These are phyloP conservation scores for Penstemon eatonii DNA, from an alignment of 257 asterid species.

Conservation along the genomic window DNA sequence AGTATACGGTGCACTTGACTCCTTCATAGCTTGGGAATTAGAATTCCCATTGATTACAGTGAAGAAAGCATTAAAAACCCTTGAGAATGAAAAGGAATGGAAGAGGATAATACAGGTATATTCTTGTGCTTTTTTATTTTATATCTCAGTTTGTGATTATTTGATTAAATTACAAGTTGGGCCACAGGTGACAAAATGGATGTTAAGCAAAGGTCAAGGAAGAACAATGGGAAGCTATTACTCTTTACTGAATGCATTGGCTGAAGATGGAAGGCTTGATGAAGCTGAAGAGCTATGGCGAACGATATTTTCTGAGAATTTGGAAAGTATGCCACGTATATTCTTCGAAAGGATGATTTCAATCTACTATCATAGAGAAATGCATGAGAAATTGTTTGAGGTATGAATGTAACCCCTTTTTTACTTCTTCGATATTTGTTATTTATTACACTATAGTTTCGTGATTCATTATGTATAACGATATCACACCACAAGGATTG, in stretches of 20 bases:
- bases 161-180: constrained; percentile 12
- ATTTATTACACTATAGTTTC: neutral
- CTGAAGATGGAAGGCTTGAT: constrained; percentile 85
- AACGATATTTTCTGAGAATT: constrained; percentile 64
- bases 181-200: constrained; percentile 83
- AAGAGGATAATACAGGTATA: constrained; percentile 85
- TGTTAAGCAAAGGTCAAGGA: constrained; percentile 97
- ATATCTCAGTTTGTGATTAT: constrained; percentile 14
- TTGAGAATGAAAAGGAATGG: constrained; percentile 84
- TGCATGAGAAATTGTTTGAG: constrained; percentile 91
- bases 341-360: constrained; percentile 86
- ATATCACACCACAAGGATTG: neutral
- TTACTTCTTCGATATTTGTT: neutral
- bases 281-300: constrained; percentile 94
- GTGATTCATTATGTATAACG: neutral
- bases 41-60: constrained; percentile 91
- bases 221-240: constrained; percentile 96
- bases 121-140: constrained; percentile 10
- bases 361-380: constrained; percentile 62
- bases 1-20: constrained; percentile 92
- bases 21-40: constrained; percentile 96
- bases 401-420: constrained; percentile 34
- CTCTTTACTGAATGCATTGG: constrained; percentile 75
- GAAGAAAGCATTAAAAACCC: constrained; percentile 85
- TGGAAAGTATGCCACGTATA: constrained; percentile 88